Base-by-base conservation (phyloP, 164 flowering plant genomes). In the Berberis thunbergii region DNA sequence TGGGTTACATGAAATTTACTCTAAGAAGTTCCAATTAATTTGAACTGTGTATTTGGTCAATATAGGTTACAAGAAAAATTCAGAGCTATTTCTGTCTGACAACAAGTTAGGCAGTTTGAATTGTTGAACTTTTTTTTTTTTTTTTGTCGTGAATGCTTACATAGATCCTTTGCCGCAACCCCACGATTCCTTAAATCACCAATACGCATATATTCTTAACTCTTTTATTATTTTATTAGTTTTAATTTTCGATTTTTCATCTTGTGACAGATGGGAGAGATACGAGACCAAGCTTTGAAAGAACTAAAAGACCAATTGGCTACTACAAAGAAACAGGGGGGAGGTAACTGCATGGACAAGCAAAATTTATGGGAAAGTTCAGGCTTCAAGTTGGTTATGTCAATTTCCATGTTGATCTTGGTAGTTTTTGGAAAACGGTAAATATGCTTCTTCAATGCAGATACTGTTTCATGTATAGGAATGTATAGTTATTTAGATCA, bases 301-400 rank as follows among this genome's bases (percentile, higher is more conserved):
- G 97, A 94, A 66, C 85, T 94, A 3, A 77, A 77, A 73, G 97
- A 89, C 70, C 90, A 89, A 63, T 60, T 87, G 58, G 82, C 84
- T 42, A 72, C 84, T 42, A 72, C 78, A 45, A 84, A 81, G 70
- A 70, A 81, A 72, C 78, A 77, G 49, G 69, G 13, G 1, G 72
- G 39, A 60, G 70, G 70, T 3, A 70, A 57, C 3, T 62, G 61
- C 59, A n/a, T 6, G 8, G 85, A 78, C 54, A 84, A 85, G 58
- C 83, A 81, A 45, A 94, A 85, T 43, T 81, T 94, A 73, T 94
- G 97, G 97, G 96, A 89, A 57, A 83, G 76, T 66, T 77, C 91
- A 2, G 79, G 91, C 56, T 94, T 94, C 79, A 94, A 94, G 77
- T 57, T 91, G 64, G 76, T 85, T 1, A 93, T 78, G 62, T 88